Base-by-base conservation (phyloP, 495 filamentous ascomycete species). In the Penicillium odoratum region DNA sequence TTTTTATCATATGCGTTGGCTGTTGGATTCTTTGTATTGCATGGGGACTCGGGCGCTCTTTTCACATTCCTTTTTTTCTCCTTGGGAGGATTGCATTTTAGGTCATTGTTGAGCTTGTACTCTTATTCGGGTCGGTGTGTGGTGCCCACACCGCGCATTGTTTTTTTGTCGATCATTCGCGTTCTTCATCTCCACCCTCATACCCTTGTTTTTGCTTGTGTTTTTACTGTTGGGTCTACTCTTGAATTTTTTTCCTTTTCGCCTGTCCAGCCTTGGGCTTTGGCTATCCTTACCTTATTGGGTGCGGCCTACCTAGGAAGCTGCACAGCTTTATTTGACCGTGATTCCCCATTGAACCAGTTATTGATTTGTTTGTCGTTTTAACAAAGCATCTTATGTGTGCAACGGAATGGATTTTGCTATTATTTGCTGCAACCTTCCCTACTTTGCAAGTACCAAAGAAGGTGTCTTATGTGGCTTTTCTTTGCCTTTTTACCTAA, bases 21-120 rank as follows among this genome's bases (percentile, higher is more conserved):
- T 53, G 55, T 54, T 52, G 42, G 28, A 47, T 55, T 56, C 49
- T 38, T 49, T 51, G 42, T 61, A 55, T 64, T 69, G 71, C 72
- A 75, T 74, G 62, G 69, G 69, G 69, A 69, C 62, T 65, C 64
- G 69, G 74, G 74, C 71, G 73, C 71, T 65, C 61, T 69, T 66
- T 63, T 60, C 62, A 64, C 62, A 60, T 69, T 65, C 63, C 55
- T 63, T 68, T 63, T 63, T 44, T 66, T 67, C 62, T 46, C 62
- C 59, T 68, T 68, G 72, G 72, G 66, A 61, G 40, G 65, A 65
- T 63, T 74, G 69, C 68, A 71, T 72, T 72, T 66, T 59, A 69
- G 64, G 69, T 66, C 60, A 70, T 70, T 61, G 63, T 65, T 53
- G 55, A 65, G 60, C 60, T 66, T 70, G 67, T 70, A 70, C 64